phyloP scores from a whole-genome alignment of 164 flowering plant species.

The Houttuynia cordata region DNA sequence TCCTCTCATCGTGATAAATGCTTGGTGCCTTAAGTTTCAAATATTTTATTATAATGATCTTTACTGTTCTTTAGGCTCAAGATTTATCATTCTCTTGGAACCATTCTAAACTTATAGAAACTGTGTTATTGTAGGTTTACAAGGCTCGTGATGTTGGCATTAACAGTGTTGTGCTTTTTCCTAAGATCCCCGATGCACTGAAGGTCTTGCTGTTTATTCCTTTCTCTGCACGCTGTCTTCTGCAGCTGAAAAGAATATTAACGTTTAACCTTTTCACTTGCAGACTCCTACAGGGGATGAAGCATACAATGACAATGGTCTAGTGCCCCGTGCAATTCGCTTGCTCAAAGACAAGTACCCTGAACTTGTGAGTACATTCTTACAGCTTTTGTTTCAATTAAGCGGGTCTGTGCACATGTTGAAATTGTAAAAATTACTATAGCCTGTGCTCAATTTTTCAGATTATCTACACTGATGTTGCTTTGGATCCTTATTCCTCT shows the following conservation, averaged over 20 bases:
- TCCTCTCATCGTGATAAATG: no score
- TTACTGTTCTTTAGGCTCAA: not conserved
- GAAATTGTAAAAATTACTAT: slow-evolving; percentile 1
- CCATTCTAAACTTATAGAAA: not conserved
- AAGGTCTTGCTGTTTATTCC: slow-evolving; percentile 39
- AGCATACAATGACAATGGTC: slow-evolving; percentile 86
- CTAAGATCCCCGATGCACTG: slow-evolving; percentile 91
- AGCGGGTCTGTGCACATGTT: no score
- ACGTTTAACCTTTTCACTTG: slow-evolving; percentile 10
- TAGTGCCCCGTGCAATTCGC: slow-evolving; percentile 75
- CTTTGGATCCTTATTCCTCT: slow-evolving; percentile 89
- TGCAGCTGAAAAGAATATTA: slow-evolving; percentile 2
- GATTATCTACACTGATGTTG: slow-evolving; percentile 97
- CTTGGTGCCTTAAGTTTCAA: not conserved
- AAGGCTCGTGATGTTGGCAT: slow-evolving; percentile 96
- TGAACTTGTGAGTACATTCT: slow-evolving; percentile 63
- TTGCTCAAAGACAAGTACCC: slow-evolving; percentile 85
- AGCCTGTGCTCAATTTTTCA: slow-evolving; percentile 15
- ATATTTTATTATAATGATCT: no score
- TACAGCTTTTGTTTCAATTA: not conserved
- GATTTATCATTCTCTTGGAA: not conserved
- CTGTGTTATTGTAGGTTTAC: slow-evolving; percentile 38
- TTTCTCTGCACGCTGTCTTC: not conserved
- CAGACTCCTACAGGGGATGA: slow-evolving; percentile 94
- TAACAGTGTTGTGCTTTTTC: slow-evolving; percentile 83